These are phyloP conservation scores for Pleodorina starrii DNA, from an alignment of 139 green algal species.

Conservation along the genomic window DNA sequence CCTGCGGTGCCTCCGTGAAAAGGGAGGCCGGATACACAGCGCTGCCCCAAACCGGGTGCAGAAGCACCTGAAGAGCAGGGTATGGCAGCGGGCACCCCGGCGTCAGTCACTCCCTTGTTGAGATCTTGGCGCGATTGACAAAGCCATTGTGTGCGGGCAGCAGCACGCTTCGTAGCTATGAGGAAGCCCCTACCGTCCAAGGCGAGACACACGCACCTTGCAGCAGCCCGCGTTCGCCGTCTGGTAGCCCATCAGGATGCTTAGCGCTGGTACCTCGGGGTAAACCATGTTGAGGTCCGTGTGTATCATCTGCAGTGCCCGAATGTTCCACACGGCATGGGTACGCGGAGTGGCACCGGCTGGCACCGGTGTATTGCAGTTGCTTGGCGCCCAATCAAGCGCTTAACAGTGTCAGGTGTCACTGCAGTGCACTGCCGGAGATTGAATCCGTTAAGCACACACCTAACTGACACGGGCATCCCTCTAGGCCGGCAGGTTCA, in stretches of 20 bases:
- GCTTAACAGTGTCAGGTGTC: too few species aligned
- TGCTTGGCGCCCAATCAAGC: too few species aligned
- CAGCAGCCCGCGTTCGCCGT: conserved; percentile 76
- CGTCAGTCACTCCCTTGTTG: neutral
- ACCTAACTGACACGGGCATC: too few species aligned
- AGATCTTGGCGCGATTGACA: neutral
- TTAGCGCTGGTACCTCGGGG: conserved; percentile 86
- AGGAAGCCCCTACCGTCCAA: neutral
- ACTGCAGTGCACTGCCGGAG: too few species aligned
- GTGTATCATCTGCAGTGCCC: conserved; percentile 86
- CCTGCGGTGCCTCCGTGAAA: conserved; percentile 86
- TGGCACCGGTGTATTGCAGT: neutral
- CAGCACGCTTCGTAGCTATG: too few species aligned
- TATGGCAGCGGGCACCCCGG: neutral
- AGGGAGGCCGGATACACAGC: conserved; percentile 93
- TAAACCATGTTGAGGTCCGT: conserved; percentile 81
- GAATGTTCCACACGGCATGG: neutral
- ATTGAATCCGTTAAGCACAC: too few species aligned
- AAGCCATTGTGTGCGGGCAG: neutral
- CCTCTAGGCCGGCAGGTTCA: too few species aligned
- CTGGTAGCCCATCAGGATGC: conserved; percentile 66
- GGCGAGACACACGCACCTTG: conserved; percentile 62
- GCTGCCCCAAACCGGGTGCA: conserved; percentile 94
- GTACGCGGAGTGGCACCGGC: too few species aligned
- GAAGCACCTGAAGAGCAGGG: conserved; percentile 67